A percentile compares a stretch with the other conserved stretches of the same genome.
phyloP scores from a whole-genome alignment of 306 rosid species.

The Luffa aegyptiaca region DNA sequence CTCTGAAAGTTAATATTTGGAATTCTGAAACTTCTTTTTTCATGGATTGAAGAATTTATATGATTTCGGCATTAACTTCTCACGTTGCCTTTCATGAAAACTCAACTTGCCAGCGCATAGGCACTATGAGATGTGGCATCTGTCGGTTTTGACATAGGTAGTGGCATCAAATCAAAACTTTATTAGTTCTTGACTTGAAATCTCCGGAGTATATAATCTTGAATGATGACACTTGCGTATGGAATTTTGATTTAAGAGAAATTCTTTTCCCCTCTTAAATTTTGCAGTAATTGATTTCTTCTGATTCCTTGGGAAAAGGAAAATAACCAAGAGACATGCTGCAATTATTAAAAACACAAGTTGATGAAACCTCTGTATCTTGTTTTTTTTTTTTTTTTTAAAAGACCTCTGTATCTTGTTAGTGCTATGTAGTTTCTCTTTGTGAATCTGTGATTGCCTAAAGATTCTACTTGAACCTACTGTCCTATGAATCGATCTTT shows the following conservation, averaged over 20 bases:
- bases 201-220: background rate
- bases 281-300: background rate
- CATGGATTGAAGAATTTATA: background rate
- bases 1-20: background rate
- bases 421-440: background rate
- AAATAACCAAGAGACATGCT: background rate
- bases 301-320: background rate
- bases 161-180: background rate
- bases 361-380: background rate
- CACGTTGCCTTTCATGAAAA: background rate
- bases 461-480: background rate
- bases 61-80: background rate
- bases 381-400: no score
- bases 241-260: background rate
- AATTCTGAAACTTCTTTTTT: background rate
- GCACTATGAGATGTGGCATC: background rate
- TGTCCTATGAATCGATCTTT: background rate
- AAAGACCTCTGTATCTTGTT: background rate
- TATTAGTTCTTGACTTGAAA: background rate
- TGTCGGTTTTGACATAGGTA: background rate
- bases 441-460: background rate
- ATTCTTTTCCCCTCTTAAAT: background rate
- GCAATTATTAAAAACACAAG: background rate
- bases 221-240: background rate
- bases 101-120: background rate